phyloP scores from a whole-genome alignment of 164 flowering plant species.

The Buxus sempervirens region DNA sequence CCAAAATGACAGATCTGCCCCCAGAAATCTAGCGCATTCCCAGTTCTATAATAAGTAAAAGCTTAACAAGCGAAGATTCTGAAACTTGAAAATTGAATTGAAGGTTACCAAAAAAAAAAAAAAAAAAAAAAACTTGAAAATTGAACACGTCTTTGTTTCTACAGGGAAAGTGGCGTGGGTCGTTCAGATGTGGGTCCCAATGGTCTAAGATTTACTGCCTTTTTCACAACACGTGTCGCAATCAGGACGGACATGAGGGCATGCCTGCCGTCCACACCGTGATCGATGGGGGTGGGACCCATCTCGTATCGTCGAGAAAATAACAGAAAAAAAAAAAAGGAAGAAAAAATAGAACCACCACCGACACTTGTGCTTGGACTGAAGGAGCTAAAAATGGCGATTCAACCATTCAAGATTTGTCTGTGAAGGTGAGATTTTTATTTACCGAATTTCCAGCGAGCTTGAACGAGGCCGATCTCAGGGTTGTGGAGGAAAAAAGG shows the following conservation, averaged over 20 bases:
- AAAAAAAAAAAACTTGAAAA: no score
- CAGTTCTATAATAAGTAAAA: no score
- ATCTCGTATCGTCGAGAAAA: no score
- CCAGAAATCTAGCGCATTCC: no score
- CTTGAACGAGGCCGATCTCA: slow-evolving; percentile 83
- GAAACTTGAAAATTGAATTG: no score
- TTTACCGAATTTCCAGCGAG: slow-evolving; percentile 93
- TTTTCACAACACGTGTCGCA: not conserved
- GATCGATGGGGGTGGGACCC: not conserved
- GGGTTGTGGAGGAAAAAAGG: slow-evolving; percentile 73
- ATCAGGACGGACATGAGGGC: not conserved
- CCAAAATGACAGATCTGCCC: no score
- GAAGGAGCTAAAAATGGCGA: not conserved
- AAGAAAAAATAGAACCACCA: not conserved
- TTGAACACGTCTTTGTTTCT: no score
- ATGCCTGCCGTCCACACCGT: not conserved
- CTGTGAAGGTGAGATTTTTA: no score
- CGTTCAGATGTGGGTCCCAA: slow-evolving; percentile 1
- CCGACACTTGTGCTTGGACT: slow-evolving; percentile 10
- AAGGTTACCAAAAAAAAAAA: no score
- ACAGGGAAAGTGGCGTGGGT: not conserved
- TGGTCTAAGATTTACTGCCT: no score
- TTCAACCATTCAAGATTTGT: no score
- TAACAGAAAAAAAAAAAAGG: not conserved
- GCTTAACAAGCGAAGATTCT: no score